Evolutionary conservation across 495 filamentous ascomycete genomes (phyloP), one percentile per base, ranked within the genome.

Genomic region (Daldinia concentrica): DNA sequence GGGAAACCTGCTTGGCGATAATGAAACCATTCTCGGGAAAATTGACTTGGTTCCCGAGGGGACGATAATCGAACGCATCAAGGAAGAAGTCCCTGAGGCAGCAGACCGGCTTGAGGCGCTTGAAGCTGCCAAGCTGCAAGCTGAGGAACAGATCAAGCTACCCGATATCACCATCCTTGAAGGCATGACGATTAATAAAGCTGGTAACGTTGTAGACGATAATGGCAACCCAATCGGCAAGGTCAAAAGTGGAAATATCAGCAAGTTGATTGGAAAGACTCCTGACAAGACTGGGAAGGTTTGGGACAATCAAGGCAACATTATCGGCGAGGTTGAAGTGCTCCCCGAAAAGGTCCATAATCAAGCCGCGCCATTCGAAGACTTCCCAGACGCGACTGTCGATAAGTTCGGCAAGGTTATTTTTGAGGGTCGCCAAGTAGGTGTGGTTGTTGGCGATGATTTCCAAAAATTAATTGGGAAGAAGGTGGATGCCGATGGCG

Each of bases 111-210:
- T 81, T 4, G 77, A 79, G 7, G 77, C 80, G 24, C 61, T 81
- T 12, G 76, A 82, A 86, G 92, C 89, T 69, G 89, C 70, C 84
- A 89, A 66, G 82, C 81, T 77, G 86, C 68, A 86, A 71, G 87
- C 74, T 7, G 84, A 88, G 62, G 81, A 82, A 19, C 81, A 84
- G 37, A 73, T 77, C 57, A 71, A 77, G 1, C 19, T 74, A 67
- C 57, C 79, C 3, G 89, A 95, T 75, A 80, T 91, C 6, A 90
- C 90, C 1, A 79, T 85, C 17, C 81, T 95, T 32, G 86, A 90
- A 48, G 88, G 88, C 58, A 86, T 86, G 72, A 84, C 81, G 43
- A 87, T 93, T 74, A 95, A 94, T 86, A 97, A 95, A 81, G 82
- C 84, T 55, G 93, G 93, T 56, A 90, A 91, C 66, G 89, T 95